Percentiles rank a stretch among this genome's conserved stretches.
Conservation (phyloP, 805 yeast genomes). For the Metschnikowia koreensis region DNA sequence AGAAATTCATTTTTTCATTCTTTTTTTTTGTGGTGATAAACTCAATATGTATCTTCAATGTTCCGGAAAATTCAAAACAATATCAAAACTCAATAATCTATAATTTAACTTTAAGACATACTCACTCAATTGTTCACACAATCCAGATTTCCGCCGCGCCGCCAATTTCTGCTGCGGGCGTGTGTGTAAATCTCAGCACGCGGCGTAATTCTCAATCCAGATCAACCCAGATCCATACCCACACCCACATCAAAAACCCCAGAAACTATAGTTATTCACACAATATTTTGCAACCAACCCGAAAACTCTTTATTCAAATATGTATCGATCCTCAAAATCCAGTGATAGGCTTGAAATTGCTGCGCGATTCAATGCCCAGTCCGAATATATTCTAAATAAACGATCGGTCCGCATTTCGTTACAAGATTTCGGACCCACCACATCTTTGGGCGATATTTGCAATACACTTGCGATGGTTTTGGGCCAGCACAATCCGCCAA, state of each 20-base stretch:
- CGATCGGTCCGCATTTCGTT: conserved; percentile 15
- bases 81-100: too few relatives aligned
- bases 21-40: too few relatives aligned
- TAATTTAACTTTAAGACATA: too few relatives aligned
- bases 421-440: conserved; percentile 11
- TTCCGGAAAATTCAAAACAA: too few relatives aligned
- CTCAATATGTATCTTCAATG: too few relatives aligned
- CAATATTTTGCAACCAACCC: not conserved
- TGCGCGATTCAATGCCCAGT: conserved; percentile 8
- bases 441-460: conserved; percentile 10
- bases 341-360: conserved; percentile 2
- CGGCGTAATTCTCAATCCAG: not conserved
- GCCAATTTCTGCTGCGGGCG: too few relatives aligned
- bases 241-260: not conserved
- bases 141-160: not conserved
- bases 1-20: too few relatives aligned
- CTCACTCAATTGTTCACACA: too few relatives aligned
- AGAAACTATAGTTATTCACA: not conserved
- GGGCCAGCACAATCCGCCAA: conserved; percentile 6
- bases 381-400: conserved; percentile 12
- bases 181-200: conserved; percentile 2
- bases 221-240: not conserved
- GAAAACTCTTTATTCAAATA: not conserved
- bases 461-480: conserved; percentile 12
- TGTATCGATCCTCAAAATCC: conserved; percentile 3